These are phyloP conservation scores for Mycena epipterygia DNA, from an alignment of 768 basidiomycete genomes.

Conservation along the genomic window DNA sequence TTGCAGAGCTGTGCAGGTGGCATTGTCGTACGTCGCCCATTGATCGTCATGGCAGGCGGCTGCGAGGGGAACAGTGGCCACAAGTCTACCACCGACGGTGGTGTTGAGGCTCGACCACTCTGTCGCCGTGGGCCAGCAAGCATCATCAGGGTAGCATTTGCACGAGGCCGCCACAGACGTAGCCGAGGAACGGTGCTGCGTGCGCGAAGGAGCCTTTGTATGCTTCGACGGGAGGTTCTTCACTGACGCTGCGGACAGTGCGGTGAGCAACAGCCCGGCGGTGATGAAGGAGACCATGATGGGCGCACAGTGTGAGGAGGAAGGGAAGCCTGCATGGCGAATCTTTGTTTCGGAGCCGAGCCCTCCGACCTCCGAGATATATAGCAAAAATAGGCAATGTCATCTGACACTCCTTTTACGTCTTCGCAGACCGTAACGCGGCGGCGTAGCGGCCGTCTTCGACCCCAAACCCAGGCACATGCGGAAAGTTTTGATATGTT, in stretches of 20 bases:
- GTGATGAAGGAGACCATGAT: conserved; percentile 18
- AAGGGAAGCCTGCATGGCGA: conserved; percentile 3
- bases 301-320: conserved; percentile 8
- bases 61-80: conserved; percentile 13
- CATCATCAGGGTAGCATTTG: conserved; percentile 10
- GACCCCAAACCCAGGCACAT: conserved; percentile 11
- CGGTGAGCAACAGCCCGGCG: conserved; percentile 14
- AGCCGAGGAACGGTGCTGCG: conserved; percentile 14
- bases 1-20: conserved; percentile 20
- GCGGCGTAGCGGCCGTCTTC: conserved; percentile 6
- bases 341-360: conserved; percentile 5
- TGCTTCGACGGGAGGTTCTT: conserved; percentile 5
- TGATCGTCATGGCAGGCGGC: conserved; percentile 12
- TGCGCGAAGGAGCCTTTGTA: conserved; percentile 12
- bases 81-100: conserved; percentile 10
- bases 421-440: conserved; percentile 17
- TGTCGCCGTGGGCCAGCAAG: conserved; percentile 7
- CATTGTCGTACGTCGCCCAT: conserved; percentile 16
- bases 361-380: not conserved
- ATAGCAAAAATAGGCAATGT: conserved; percentile 12
- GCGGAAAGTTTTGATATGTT: conserved; percentile 10
- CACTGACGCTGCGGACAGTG: conserved; percentile 15
- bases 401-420: not conserved
- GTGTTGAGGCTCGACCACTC: conserved; percentile 15
- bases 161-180: conserved; percentile 15